phyloP scores from a whole-genome alignment of 2,329 filamentous ascomycete genomes.

The Acrocalymma vagum region DNA sequence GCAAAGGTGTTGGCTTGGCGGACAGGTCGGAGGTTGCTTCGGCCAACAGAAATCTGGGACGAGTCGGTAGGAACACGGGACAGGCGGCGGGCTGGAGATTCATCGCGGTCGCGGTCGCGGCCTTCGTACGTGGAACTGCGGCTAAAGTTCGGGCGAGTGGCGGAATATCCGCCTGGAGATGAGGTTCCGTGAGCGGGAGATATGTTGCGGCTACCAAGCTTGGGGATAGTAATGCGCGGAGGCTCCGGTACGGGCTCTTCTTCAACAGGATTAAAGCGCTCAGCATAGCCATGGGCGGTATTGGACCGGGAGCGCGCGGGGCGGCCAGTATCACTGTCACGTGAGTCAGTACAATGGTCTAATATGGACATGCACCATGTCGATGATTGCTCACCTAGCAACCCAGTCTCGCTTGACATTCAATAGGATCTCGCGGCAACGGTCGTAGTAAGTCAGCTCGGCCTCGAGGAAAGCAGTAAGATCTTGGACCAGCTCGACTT shows the following conservation, averaged over 20 bases:
- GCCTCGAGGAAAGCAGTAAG: slow-evolving; percentile 84
- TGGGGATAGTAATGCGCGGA: slow-evolving; percentile 55
- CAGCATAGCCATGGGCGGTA: slow-evolving; percentile 69
- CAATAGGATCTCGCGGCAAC: slow-evolving; percentile 83
- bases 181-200: slow-evolving; percentile 43
- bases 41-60: slow-evolving; percentile 56
- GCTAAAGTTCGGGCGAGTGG: slow-evolving; percentile 57
- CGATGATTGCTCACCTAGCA: slow-evolving; percentile 57
- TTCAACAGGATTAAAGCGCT: slow-evolving; percentile 65
- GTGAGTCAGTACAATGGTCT: slow-evolving; percentile 28
- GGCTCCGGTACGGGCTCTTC: slow-evolving; percentile 64
- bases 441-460: slow-evolving; percentile 90
- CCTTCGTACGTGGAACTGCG: slow-evolving; percentile 68
- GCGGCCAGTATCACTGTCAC: slow-evolving; percentile 46
- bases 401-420: slow-evolving; percentile 76
- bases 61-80: slow-evolving; percentile 65
- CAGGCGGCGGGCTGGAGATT: slow-evolving; percentile 59
- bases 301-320: slow-evolving; percentile 66
- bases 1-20: slow-evolving; percentile 43
- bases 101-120: slow-evolving; percentile 61
- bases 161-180: slow-evolving; percentile 40
- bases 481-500: slow-evolving; percentile 82
- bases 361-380: not conserved
- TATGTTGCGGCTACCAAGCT: slow-evolving; percentile 53
- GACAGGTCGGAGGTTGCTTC: slow-evolving; percentile 56